Conservation (phyloP, 441 rosid genomes). For the Isatis lusitanica region DNA sequence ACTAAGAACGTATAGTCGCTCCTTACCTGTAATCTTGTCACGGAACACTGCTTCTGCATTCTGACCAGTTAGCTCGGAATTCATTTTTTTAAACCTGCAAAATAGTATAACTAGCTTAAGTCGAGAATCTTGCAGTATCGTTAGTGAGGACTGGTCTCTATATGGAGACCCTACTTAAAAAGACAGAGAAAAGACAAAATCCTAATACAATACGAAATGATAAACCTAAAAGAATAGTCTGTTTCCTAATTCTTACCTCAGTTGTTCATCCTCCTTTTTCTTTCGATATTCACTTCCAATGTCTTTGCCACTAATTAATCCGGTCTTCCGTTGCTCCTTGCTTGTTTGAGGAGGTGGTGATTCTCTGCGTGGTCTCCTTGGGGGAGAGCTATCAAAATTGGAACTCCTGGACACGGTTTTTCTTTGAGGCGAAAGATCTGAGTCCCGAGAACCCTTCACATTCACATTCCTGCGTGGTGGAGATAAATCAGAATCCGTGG, state of each 20-base stretch:
- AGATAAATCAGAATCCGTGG: slow-evolving; percentile 43
- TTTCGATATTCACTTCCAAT: slow-evolving; percentile 56
- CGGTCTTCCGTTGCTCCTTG: slow-evolving; percentile 52
- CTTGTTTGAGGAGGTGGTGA: slow-evolving; percentile 36
- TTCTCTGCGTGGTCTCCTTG: slow-evolving; percentile 51
- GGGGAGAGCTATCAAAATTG: slow-evolving; percentile 55
- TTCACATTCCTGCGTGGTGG: slow-evolving; percentile 45
- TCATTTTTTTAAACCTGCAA: slow-evolving; percentile 68
- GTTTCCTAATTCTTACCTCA: slow-evolving; percentile 45
- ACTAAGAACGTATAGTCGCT: slow-evolving; percentile 9
- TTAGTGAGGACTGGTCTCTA: neutral
- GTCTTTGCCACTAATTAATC: slow-evolving; percentile 69
- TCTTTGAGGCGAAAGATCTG: slow-evolving; percentile 60
- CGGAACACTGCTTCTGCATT: slow-evolving; percentile 85
- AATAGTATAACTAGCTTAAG: neutral
- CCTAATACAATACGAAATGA: neutral
- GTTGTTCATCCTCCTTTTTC: slow-evolving; percentile 56
- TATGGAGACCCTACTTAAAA: neutral
- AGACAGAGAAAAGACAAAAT: slow-evolving; percentile 5
- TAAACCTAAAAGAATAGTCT: neutral
- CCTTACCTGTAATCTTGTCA: slow-evolving; percentile 69
- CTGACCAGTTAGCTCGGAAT: slow-evolving; percentile 68
- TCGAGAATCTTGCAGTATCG: neutral
- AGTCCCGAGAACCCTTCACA: slow-evolving; percentile 29
- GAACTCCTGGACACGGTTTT: slow-evolving; percentile 36